Conservation (phyloP, 495 filamentous ascomycete species). For the Aspergillus sclerotioniger region DNA sequence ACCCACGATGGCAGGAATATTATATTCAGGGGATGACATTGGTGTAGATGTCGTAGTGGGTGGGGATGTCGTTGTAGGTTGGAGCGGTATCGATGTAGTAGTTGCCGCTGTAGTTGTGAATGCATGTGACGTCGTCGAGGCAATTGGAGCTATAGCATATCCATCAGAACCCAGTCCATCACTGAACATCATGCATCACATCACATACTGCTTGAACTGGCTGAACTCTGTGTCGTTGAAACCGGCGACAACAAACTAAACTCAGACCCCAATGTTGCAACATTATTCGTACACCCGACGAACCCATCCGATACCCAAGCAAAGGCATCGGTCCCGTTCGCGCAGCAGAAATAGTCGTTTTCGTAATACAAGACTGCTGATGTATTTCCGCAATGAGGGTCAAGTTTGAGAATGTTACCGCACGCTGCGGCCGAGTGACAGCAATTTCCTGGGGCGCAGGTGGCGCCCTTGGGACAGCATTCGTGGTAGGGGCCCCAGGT, state of each 20-base stretch:
- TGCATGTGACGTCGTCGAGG: neutral
- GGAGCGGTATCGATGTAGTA: too few relatives aligned
- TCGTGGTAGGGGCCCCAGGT: neutral
- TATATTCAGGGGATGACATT: neutral
- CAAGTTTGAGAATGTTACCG: neutral
- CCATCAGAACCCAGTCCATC: neutral
- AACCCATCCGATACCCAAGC: neutral
- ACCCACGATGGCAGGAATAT: neutral
- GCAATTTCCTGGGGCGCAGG: neutral
- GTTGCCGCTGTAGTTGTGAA: neutral
- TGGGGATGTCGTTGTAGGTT: neutral
- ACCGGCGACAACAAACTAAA: neutral
- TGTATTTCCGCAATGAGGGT: neutral
- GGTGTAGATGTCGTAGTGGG: neutral
- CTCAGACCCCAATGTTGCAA: neutral
- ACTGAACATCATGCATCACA: neutral
- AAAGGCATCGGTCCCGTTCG: neutral
- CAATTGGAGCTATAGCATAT: neutral
- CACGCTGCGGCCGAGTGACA: neutral
- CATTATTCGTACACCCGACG: neutral
- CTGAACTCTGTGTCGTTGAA: neutral
- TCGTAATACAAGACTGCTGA: neutral
- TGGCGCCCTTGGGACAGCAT: neutral
- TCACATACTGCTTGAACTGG: neutral
- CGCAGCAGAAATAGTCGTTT: neutral